Base-by-base conservation (phyloP, 441 rosid genomes). In the Daphne laureola region DNA sequence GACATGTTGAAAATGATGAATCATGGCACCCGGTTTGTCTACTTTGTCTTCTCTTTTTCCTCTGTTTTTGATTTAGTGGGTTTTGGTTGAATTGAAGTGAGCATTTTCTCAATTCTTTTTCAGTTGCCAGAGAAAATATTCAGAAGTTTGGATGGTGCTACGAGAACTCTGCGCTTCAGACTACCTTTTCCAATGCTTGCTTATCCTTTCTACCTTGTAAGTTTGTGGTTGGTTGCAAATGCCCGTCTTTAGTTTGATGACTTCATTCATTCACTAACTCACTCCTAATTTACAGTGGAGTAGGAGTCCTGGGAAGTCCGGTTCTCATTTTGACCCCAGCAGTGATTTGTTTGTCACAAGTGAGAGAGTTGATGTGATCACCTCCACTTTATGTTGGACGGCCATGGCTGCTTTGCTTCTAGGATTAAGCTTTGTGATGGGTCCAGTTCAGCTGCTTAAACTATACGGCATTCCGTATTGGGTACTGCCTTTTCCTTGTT, bases 1-100 rank as follows among this genome's bases (percentile, higher is more conserved):
- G 98, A 11, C 98, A 90, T 64, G 92, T 78, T n/a, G 96, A 90
- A 73, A 87, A 90, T 52, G 96, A 90, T 21, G 98, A 90, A 72
- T 87, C 96, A 15, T 90, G 98, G 96, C 96, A 82, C 46, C 98
- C 95, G 58, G 97, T 90, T 59, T 57, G 78, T 31, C 38, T 31
- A 31, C 11, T 70, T 26, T 16, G 23, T 46, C 11, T 23, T 36
- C 25, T 41, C 47, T 41, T 21, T 18, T 55, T 31, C 2, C 40
- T 14, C 12, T 26, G 44, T 17, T 31, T 52, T 38, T 12, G 21
- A 25, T 16, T 25, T 51, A 16, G 35, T 27, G 35, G 11, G 1
- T 31, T 31, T 31, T 31, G 11, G 35, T 9, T 7, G 8, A 31
- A 31, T 31, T 8, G 9, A 31, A 31, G 7, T 5, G 3, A 58